Evolutionary conservation across 1,284 basidiomycete genomes (phyloP), one percentile per base, ranked within the genome.

Genomic region (Kwoniella shivajii): DNA sequence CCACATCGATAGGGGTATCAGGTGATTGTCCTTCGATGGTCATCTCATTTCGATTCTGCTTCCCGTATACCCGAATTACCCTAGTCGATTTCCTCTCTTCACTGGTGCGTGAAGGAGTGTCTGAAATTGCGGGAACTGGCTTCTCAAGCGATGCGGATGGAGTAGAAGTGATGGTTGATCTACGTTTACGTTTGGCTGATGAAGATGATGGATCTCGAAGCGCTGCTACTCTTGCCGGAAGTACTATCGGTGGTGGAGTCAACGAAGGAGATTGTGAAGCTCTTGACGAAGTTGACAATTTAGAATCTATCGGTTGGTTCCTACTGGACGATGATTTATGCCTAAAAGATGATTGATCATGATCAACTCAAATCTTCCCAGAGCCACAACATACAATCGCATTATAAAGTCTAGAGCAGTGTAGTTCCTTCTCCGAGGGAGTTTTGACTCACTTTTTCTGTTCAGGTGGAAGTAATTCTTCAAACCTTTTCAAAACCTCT

Each of bases 401-500:
- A n/a, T n/a, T n/a, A n/a, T n/a, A n/a, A n/a, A n/a, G n/a, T n/a
- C n/a, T n/a, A n/a, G n/a, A n/a, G n/a, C n/a, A n/a, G n/a, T n/a
- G n/a, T n/a, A n/a, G n/a, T n/a, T n/a, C n/a, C 26, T 26, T 16
- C 42, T 44, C 14, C 6, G 45, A 27, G n/a, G 10, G 13, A 29
- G 20, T 10, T 26, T 31, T 30, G 24, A 64, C 69, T 63, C 56
- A 71, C 69, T 69, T 70, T 37, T 52, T 65, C 33, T 54, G 52
- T 26, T 72, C 68, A 4, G 58, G 31, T 6, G 72, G 72, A 33
- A 76, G 51, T 1, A 74, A 56, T 56, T 68, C 60, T 27, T 76
- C 69, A 50, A 69, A 74, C 11, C 75, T 65, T 46, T 64, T 62
- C 54, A 78, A 62, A 22, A 77, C 57, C 44, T 77, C 74, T 44